These are phyloP conservation scores for Pythium sukuiense DNA, from an alignment of 352 stramenopile genomes.

Conservation along the genomic window DNA sequence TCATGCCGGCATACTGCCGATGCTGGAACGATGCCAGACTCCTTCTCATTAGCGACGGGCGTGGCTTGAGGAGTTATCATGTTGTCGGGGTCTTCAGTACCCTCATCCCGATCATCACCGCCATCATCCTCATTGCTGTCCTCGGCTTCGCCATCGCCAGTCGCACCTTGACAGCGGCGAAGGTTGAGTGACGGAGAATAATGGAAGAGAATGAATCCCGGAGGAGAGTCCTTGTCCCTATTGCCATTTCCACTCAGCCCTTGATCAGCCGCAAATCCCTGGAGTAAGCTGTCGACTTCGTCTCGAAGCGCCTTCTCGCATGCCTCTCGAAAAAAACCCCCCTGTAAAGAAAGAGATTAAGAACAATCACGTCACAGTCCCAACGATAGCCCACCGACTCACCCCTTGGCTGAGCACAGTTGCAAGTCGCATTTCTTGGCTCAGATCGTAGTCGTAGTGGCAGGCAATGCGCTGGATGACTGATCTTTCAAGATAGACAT, in stretches of 20 bases:
- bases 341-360: neutral
- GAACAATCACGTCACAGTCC: neutral
- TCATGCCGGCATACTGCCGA: neutral
- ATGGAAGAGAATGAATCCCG: constrained; percentile 12
- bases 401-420: constrained; percentile 7
- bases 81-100: constrained; percentile 1
- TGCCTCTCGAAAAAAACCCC: constrained; percentile 7
- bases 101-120: constrained; percentile 3
- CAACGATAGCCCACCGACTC: neutral
- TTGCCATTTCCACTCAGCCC: neutral
- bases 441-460: constrained; percentile 46
- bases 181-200: neutral
- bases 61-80: neutral
- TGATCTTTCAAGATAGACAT: constrained; percentile 25
- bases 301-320: constrained; percentile 12
- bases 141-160: neutral
- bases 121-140: neutral
- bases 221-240: neutral
- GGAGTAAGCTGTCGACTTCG: constrained; percentile 8
- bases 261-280: neutral
- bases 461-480: constrained; percentile 38
- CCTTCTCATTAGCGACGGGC: neutral
- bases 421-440: constrained; percentile 15
- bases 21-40: constrained; percentile 1
- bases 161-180: neutral